These are phyloP conservation scores for Sordariomycetes sp. DNA, from an alignment of 2,329 filamentous ascomycete genomes.

Conservation along the genomic window DNA sequence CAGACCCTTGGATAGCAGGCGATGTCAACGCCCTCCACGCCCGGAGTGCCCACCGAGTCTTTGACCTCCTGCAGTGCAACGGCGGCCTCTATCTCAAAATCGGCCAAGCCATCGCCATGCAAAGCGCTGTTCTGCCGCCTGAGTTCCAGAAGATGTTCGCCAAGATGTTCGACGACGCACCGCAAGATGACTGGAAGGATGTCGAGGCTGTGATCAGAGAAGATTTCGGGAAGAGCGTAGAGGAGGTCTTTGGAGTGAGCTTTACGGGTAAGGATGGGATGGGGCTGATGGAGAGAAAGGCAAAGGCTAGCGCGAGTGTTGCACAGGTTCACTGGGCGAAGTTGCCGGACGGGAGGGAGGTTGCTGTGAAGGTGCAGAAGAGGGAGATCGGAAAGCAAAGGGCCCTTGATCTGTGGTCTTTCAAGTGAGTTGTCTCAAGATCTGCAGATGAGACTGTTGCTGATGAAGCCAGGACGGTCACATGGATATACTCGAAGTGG, in stretches of 20 bases:
- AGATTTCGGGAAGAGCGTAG: slow-evolving; percentile 78
- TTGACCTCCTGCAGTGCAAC: slow-evolving; percentile 73
- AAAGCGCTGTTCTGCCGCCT: slow-evolving; percentile 84
- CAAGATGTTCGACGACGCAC: slow-evolving; percentile 95
- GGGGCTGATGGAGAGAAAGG: slow-evolving; percentile 52
- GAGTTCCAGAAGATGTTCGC: slow-evolving; percentile 96
- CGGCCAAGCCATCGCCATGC: slow-evolving; percentile 96
- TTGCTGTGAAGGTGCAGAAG: slow-evolving; percentile 96
- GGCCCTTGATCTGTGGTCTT: slow-evolving; percentile 91
- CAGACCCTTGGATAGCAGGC: slow-evolving; percentile 64
- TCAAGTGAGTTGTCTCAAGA: slow-evolving; percentile 51
- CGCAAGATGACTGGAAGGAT: slow-evolving; percentile 81
- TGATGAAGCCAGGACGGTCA: slow-evolving; percentile 52
- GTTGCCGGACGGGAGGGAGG: slow-evolving; percentile 76
- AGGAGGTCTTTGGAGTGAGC: slow-evolving; percentile 88
- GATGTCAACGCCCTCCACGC: slow-evolving; percentile 70
- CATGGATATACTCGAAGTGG: slow-evolving; percentile 72
- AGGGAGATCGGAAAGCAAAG: slow-evolving; percentile 86
- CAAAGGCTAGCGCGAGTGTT: slow-evolving; percentile 75
- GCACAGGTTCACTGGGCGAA: slow-evolving; percentile 96
- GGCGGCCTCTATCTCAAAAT: slow-evolving; percentile 96
- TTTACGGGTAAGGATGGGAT: slow-evolving; percentile 63
- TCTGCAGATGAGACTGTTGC: not conserved
- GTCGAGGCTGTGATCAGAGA: slow-evolving; percentile 77
- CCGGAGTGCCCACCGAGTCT: slow-evolving; percentile 76